Conservation (phyloP, 345 rosid species). For the Lenwebbia sp. region DNA sequence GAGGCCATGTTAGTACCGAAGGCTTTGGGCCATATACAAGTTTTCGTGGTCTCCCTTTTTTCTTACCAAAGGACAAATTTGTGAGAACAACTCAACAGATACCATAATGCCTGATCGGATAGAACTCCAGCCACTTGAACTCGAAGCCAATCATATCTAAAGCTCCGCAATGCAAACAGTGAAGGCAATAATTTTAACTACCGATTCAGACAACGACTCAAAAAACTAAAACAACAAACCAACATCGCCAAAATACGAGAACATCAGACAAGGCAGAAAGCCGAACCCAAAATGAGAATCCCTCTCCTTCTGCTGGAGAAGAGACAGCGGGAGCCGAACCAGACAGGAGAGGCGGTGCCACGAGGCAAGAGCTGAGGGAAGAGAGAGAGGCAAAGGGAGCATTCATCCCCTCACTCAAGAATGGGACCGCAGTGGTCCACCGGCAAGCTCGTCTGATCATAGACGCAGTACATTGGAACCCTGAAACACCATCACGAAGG, state of each 20-base stretch:
- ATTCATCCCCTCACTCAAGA: too few relatives aligned
- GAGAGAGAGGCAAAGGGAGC: constrained; percentile 24
- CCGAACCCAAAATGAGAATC: neutral
- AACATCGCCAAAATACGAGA: neutral
- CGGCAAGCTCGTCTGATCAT: too few relatives aligned
- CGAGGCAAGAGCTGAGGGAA: constrained; percentile 4
- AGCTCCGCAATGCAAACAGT: neutral
- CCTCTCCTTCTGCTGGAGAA: neutral
- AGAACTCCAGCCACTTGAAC: neutral
- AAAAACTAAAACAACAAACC: neutral
- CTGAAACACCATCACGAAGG: too few relatives aligned
- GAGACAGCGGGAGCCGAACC: neutral
- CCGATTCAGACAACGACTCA: neutral
- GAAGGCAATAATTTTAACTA: neutral
- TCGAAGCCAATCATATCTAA: neutral
- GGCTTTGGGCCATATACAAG: too few relatives aligned
- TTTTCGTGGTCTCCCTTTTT: too few relatives aligned
- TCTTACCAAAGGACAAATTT: neutral
- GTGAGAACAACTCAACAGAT: neutral
- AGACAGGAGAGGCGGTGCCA: neutral
- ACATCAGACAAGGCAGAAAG: neutral
- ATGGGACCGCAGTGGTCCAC: too few relatives aligned
- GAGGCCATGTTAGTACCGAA: too few relatives aligned
- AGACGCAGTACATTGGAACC: too few relatives aligned
- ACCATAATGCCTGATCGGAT: neutral